Percentiles rank a stretch among this genome's conserved stretches.
Conservation (phyloP, 2,329 filamentous ascomycete genomes). For the Phaeosphaeria sp. region DNA sequence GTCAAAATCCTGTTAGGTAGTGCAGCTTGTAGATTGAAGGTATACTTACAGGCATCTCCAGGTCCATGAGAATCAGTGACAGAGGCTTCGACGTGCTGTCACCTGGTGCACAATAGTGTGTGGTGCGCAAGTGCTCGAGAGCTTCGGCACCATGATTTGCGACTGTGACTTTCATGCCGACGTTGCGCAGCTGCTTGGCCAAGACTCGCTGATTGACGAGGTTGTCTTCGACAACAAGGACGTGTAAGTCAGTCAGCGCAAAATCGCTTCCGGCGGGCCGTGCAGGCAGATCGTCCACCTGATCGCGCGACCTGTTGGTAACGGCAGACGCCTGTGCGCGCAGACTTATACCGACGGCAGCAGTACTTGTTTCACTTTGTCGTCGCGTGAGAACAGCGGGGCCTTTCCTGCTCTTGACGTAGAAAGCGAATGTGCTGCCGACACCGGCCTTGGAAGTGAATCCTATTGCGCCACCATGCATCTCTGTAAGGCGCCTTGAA, state of each 20-base stretch:
- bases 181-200: conserved; percentile 46
- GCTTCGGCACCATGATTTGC: conserved; percentile 50
- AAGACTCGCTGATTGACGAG: conserved; percentile 52
- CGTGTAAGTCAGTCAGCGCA: conserved; percentile 18
- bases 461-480: conserved; percentile 45
- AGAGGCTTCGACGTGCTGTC: conserved; percentile 14
- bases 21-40: neutral
- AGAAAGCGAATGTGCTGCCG: conserved; percentile 45
- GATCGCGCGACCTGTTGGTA: conserved; percentile 11
- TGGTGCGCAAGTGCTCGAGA: conserved; percentile 42
- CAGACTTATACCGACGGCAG: conserved; percentile 11
- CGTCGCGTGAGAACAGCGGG: neutral
- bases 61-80: conserved; percentile 39
- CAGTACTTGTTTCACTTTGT: conserved; percentile 10
- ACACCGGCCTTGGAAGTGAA: conserved; percentile 35
- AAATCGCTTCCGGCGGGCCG: conserved; percentile 1
- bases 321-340: conserved; percentile 15
- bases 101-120: conserved; percentile 23
- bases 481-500: conserved; percentile 40
- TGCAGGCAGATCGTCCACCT: neutral
- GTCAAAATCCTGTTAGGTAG: neutral
- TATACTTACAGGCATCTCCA: conserved; percentile 36
- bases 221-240: conserved; percentile 49
- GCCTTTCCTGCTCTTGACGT: conserved; percentile 31
- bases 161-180: conserved; percentile 45